Evolutionary conservation across 169 alveolate genomes (phyloP), one percentile per base, ranked within the genome.

Genomic region (Plasmodium gallinaceum): DNA sequence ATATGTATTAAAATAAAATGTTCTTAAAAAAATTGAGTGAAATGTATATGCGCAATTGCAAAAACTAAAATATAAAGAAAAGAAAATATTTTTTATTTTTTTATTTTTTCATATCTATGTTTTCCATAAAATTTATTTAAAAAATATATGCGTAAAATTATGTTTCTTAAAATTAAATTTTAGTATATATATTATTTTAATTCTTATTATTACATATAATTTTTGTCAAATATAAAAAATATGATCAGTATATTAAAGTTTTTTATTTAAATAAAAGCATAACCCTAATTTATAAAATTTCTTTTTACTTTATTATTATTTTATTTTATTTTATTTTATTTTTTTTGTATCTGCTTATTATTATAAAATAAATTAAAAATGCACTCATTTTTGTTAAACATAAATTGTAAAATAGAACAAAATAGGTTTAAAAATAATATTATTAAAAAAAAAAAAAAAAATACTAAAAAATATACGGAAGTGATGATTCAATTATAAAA

Each of bases 361-460:
- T 61, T 10, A 61, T 54, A 18, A 54, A 54, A 22, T 61, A 61
- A 61, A 61, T 61, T 61, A 18, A 24, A 61, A 61, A 61, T 61
- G 14, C 20, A 18, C 42, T 61, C 14, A 24, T 61, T 61, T 61
- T 61, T 24, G 70, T 24, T 61, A 24, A 22, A 61, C 70, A 24
- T 32, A 61, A 10, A 22, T 61, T 61, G 37, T 32, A 61, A 61
- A 61, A 22, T 61, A 61, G 70, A 61, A 61, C 58, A 61, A 24
- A 61, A 7, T 24, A 7, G 18, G 16, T 61, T 61, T 61, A 61
- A 61, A 61, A 61, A 61, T 61, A 7, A 24, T 24, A 61, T 61
- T 61, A 26, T 18, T 22, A 61, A 61, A 22, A 58, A 16, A 58
- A 58, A 58, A 58, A 58, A 16, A 58, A 20, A 60, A 60, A 20